These are phyloP conservation scores for Fusarium odoratissimum DNA, from an alignment of 2,329 filamentous ascomycete genomes.

Conservation along the genomic window DNA sequence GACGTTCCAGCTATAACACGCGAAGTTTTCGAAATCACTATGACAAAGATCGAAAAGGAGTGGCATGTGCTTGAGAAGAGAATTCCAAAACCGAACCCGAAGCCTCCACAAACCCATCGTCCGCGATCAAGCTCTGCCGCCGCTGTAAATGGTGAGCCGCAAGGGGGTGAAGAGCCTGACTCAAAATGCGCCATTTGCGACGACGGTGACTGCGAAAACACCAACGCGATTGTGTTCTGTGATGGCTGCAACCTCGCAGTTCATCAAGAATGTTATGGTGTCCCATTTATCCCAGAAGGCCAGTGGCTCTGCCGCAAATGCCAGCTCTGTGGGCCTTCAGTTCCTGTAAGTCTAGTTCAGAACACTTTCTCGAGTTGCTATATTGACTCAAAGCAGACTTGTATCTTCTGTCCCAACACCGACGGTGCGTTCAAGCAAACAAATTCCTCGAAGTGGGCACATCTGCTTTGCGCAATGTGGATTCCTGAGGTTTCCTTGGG, in stretches of 20 bases:
- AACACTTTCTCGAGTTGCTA: neutral
- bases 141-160: constrained; percentile 92
- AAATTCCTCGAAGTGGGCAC: constrained; percentile 94
- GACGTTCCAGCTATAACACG: constrained; percentile 87
- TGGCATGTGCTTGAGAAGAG: constrained; percentile 97
- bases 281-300: constrained; percentile 97
- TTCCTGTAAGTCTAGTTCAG: constrained; percentile 70
- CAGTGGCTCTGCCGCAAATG: constrained; percentile 99
- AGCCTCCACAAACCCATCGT: constrained; percentile 92
- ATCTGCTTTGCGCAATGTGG: constrained; percentile 97
- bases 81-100: constrained; percentile 96
- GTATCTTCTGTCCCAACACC: constrained; percentile 98
- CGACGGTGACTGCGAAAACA: constrained; percentile 99
- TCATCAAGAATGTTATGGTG: constrained; percentile 98
- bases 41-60: constrained; percentile 99
- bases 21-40: constrained; percentile 95
- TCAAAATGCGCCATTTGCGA: constrained; percentile 98
- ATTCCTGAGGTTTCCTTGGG: constrained; percentile 96
- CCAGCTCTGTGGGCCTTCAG: constrained; percentile 90
- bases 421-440: constrained; percentile 99
- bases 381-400: constrained; percentile 68
- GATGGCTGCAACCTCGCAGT: constrained; percentile 98
- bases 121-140: constrained; percentile 93
- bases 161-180: constrained; percentile 88
- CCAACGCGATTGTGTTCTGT: constrained; percentile 98